Percentiles rank a stretch among this genome's conserved stretches.
These are phyloP conservation scores for Pyricularia sp. DNA, from an alignment of 2,329 filamentous ascomycete genomes.

Conservation along the genomic window DNA sequence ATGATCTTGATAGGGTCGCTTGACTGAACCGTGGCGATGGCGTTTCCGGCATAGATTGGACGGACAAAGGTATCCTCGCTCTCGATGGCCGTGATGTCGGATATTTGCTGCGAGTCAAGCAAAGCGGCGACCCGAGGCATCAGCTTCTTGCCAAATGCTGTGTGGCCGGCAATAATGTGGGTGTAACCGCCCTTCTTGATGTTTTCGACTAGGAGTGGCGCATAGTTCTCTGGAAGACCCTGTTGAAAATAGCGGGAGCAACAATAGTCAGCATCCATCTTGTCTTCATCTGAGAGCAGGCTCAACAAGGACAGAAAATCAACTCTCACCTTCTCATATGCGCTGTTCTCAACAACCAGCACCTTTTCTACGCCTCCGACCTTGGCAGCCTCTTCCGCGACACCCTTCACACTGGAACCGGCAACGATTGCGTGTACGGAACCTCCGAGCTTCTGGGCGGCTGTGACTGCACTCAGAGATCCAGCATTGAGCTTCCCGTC, in stretches of 20 bases:
- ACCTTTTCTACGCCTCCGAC: conserved; percentile 88
- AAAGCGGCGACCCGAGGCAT: conserved; percentile 86
- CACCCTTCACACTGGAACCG: conserved; percentile 64
- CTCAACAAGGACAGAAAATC: neutral
- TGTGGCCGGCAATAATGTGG: conserved; percentile 83
- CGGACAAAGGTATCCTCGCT: conserved; percentile 90
- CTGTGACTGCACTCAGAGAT: conserved; percentile 77
- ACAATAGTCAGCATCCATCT: neutral
- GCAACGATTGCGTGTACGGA: conserved; percentile 81
- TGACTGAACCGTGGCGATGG: conserved; percentile 91
- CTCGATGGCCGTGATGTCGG: conserved; percentile 81
- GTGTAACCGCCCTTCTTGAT: conserved; percentile 94
- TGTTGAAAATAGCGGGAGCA: conserved; percentile 21
- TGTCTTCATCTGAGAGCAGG: neutral
- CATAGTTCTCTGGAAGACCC: conserved; percentile 89
- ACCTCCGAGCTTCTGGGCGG: conserved; percentile 79
- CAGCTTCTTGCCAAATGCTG: conserved; percentile 92
- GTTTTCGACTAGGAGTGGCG: conserved; percentile 88
- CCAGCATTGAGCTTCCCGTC: conserved; percentile 78
- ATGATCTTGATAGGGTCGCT: conserved; percentile 78
- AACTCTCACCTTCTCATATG: conserved; percentile 73
- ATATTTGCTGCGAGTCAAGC: conserved; percentile 86
- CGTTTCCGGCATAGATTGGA: conserved; percentile 96
- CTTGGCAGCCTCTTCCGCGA: conserved; percentile 78
- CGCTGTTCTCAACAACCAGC: conserved; percentile 75